These are phyloP conservation scores for Botrytis fragariae DNA, from an alignment of 2,329 filamentous ascomycete species.

Conservation along the genomic window DNA sequence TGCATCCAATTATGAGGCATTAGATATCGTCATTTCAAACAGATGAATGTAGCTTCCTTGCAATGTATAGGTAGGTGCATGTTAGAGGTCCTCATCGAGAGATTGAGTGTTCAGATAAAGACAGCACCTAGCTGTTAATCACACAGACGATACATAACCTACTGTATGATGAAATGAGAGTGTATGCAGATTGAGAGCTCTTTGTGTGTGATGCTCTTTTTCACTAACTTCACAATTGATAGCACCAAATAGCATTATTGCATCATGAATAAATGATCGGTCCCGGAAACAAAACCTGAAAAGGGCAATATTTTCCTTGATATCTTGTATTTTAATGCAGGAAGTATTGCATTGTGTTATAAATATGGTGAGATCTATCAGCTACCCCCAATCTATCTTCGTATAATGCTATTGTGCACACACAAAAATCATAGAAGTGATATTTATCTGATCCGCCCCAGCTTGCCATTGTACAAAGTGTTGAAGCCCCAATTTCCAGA, in stretches of 20 bases:
- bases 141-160: not conserved
- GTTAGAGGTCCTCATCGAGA: not conserved
- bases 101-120: not conserved
- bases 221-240: not conserved
- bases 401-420: not conserved
- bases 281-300: not conserved
- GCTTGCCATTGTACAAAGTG: constrained; percentile 4
- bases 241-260: not conserved
- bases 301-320: not conserved
- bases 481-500: not conserved
- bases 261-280: not conserved
- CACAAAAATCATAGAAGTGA: not conserved
- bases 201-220: not conserved
- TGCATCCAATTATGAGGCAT: not conserved
- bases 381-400: not conserved
- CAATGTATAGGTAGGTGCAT: not conserved
- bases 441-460: not conserved
- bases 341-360: not conserved
- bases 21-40: not conserved
- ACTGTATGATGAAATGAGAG: not conserved
- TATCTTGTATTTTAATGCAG: not conserved
- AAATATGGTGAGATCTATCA: not conserved
- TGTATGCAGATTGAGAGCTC: not conserved
- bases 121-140: not conserved
- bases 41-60: not conserved